A percentile compares a stretch with the other conserved stretches of the same genome.
Conservation (phyloP, 805 yeast species). For the Ogataea nakhonphanomensis region DNA sequence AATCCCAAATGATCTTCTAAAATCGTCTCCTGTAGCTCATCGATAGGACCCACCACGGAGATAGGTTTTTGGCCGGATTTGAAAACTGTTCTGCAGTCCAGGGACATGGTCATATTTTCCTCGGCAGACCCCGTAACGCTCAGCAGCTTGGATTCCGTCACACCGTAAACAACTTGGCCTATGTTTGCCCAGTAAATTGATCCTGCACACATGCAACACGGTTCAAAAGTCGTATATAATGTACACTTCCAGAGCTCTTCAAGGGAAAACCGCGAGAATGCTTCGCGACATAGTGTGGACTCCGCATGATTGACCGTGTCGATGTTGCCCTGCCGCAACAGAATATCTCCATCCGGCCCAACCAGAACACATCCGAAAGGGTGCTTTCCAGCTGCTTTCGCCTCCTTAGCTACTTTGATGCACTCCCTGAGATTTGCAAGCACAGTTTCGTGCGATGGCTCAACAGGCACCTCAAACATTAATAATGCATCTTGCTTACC, state of each 20-base stretch:
- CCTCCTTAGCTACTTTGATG: constrained; percentile 20
- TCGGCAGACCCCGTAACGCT: constrained; percentile 24
- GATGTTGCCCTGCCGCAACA: constrained; percentile 28
- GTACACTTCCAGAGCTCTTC: constrained; percentile 29
- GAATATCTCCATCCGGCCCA: constrained; percentile 25
- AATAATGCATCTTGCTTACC: too few species aligned
- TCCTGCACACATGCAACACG: constrained; percentile 32
- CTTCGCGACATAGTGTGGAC: constrained; percentile 23
- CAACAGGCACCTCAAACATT: too few species aligned
- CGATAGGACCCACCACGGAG: constrained; percentile 27
- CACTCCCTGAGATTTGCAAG: constrained; percentile 12
- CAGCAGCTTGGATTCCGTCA: constrained; percentile 20
- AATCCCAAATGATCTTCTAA: constrained; percentile 25
- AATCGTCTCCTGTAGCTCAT: constrained; percentile 21
- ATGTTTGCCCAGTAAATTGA: constrained; percentile 30
- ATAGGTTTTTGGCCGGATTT: constrained; percentile 28
- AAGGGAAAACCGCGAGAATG: constrained; percentile 20
- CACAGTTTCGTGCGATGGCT: background rate
- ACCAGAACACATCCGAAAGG: constrained; percentile 31
- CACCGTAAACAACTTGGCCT: constrained; percentile 28
- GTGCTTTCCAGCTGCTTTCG: constrained; percentile 24
- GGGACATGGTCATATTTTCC: constrained; percentile 28
- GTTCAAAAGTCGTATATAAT: constrained; percentile 31
- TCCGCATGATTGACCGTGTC: constrained; percentile 32
- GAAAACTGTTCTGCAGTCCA: constrained; percentile 22